phyloP scores from a whole-genome alignment of 768 basidiomycete species.

The Grammothele lineata region DNA sequence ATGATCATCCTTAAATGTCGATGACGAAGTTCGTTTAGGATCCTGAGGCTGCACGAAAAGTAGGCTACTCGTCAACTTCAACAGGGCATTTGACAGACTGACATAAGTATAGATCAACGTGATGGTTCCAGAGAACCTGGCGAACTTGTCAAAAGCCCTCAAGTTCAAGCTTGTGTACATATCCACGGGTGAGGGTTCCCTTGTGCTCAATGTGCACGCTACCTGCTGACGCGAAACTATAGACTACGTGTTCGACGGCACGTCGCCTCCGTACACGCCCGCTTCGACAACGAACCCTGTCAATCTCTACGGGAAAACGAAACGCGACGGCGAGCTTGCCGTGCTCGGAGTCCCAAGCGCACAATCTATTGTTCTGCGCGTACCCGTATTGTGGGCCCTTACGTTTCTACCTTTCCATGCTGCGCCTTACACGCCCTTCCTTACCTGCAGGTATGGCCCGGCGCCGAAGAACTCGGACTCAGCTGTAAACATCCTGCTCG shows the following conservation, averaged over 20 bases:
- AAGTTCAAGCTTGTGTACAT: slow-evolving; percentile 82
- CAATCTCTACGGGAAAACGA: slow-evolving; percentile 84
- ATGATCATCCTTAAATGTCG: no score
- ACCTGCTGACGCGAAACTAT: no score
- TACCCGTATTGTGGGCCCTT: slow-evolving; percentile 72
- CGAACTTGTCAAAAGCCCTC: slow-evolving; percentile 55
- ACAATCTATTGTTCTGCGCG: slow-evolving; percentile 68
- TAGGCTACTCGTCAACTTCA: slow-evolving; percentile 26
- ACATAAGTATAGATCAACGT: slow-evolving; percentile 83
- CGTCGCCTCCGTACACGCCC: slow-evolving; percentile 85
- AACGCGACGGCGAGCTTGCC: slow-evolving; percentile 83
- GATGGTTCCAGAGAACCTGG: slow-evolving; percentile 68
- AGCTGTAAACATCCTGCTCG: slow-evolving; percentile 85
- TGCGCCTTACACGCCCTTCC: not conserved
- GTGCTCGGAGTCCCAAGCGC: slow-evolving; percentile 57
- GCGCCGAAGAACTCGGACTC: slow-evolving; percentile 81
- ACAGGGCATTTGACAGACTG: no score
- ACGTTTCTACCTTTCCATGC: not conserved
- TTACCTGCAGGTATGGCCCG: slow-evolving; percentile 69
- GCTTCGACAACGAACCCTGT: slow-evolving; percentile 73
- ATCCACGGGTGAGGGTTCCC: slow-evolving; percentile 80
- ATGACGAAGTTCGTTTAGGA: slow-evolving; percentile 53
- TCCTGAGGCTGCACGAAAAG: slow-evolving; percentile 62
- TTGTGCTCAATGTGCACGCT: no score
- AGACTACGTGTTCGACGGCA: slow-evolving; percentile 97